These are phyloP conservation scores for Ceratocystis cubensis DNA, from an alignment of 2,329 filamentous ascomycete species.

Conservation along the genomic window DNA sequence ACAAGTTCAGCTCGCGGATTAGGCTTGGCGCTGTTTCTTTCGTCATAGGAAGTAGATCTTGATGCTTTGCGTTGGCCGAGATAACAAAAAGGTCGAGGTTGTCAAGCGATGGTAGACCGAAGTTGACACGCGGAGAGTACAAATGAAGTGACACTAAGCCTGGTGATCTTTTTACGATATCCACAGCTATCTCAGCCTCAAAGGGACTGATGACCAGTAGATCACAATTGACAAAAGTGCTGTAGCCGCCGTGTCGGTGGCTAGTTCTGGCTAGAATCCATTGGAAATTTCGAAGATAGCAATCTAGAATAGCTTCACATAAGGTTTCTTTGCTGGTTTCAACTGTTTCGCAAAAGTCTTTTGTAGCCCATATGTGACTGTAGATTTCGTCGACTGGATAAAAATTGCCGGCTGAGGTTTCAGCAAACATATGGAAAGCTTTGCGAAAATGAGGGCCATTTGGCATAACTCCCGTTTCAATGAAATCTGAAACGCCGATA, in stretches of 20 bases:
- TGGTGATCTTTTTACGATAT: slow-evolving; percentile 28
- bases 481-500: slow-evolving; percentile 32
- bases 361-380: slow-evolving; percentile 34
- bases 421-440: slow-evolving; percentile 35
- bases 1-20: slow-evolving; percentile 46
- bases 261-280: slow-evolving; percentile 34
- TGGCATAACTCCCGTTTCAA: slow-evolving; percentile 28
- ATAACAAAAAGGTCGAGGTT: slow-evolving; percentile 34
- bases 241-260: rapidly evolving
- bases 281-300: slow-evolving; percentile 40
- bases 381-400: slow-evolving; percentile 28
- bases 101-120: slow-evolving; percentile 33
- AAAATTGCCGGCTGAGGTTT: background rate
- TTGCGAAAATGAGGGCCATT: slow-evolving; percentile 28
- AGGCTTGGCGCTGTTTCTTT: slow-evolving; percentile 23
- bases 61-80: slow-evolving; percentile 23
- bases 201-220: slow-evolving; percentile 41
- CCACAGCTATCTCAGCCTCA: slow-evolving; percentile 44
- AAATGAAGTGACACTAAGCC: slow-evolving; percentile 35
- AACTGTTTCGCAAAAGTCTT: slow-evolving; percentile 40
- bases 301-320: slow-evolving; percentile 27
- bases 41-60: slow-evolving; percentile 20
- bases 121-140: slow-evolving; percentile 37
- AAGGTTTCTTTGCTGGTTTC: background rate
- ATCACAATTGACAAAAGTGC: slow-evolving; percentile 29